These are phyloP conservation scores for Houttuynia cordata DNA, from an alignment of 164 flowering plant genomes.

Conservation along the genomic window DNA sequence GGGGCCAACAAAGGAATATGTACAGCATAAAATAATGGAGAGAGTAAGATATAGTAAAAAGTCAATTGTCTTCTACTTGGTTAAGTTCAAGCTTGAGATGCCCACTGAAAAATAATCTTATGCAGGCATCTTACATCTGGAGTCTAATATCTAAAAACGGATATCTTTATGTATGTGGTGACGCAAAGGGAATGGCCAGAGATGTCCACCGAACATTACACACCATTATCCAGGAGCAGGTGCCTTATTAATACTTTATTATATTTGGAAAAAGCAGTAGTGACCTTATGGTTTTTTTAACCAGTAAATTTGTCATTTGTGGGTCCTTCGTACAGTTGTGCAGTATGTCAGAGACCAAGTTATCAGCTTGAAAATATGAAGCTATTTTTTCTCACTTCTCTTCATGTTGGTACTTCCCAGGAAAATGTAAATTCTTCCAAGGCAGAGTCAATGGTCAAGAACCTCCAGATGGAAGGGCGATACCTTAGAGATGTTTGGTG, in stretches of 20 bases:
- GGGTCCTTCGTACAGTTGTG: too few species aligned
- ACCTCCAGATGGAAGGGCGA: conserved; percentile 56
- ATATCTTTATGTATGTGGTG: conserved; percentile 87
- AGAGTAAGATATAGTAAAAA: conserved; percentile 33
- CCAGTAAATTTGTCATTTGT: not conserved
- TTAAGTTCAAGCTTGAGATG: not conserved
- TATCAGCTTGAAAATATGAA: not conserved
- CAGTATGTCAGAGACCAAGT: not conserved
- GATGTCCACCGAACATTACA: conserved; percentile 87
- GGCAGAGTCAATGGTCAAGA: conserved; percentile 56
- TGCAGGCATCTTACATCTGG: conserved; percentile 69
- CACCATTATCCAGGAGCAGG: conserved; percentile 75
- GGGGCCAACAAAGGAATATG: conserved; percentile 80
- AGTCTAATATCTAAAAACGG: conserved; percentile 48
- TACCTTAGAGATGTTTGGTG: conserved; percentile 78
- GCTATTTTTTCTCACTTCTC: not conserved
- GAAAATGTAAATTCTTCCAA: conserved; percentile 36
- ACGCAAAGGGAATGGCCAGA: conserved; percentile 96
- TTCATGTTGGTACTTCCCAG: conserved; percentile 20
- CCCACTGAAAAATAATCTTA: not conserved
- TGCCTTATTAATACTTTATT: conserved; percentile 2
- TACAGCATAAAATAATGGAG: conserved; percentile 83
- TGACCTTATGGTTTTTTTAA: not conserved
- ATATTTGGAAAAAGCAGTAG: not conserved
- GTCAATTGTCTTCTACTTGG: too few species aligned